Conservation (phyloP, 2,329 filamentous ascomycete species). For the Fusarium luffae region DNA sequence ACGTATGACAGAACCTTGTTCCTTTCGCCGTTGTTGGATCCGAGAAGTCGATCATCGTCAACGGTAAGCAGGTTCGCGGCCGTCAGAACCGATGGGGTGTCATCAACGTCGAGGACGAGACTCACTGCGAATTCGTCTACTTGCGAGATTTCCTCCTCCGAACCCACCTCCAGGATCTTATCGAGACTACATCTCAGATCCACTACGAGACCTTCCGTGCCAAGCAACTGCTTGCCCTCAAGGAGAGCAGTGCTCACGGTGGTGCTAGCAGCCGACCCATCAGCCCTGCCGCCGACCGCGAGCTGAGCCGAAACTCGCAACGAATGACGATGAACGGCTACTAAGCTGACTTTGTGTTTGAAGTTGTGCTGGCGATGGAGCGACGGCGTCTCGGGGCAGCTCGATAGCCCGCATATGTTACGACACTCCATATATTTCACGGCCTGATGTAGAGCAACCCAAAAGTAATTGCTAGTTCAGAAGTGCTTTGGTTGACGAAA, state of each 20-base stretch:
- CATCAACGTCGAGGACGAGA: conserved; percentile 99
- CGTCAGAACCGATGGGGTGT: conserved; percentile 99
- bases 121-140: conserved; percentile 99
- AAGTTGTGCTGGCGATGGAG: conserved; percentile 48
- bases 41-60: conserved; percentile 97
- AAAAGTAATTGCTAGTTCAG: conserved; percentile 42
- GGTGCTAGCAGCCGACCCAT: conserved; percentile 86
- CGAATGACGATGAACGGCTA: conserved; percentile 99
- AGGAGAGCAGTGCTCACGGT: conserved; percentile 93
- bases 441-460: conserved; percentile 47
- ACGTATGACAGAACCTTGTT: conserved; percentile 77
- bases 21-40: conserved; percentile 98
- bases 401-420: conserved; percentile 46
- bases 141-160: conserved; percentile 98
- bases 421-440: conserved; percentile 48
- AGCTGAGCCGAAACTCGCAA: conserved; percentile 96
- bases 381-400: conserved; percentile 51
- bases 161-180: conserved; percentile 97
- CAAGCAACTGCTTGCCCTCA: conserved; percentile 96
- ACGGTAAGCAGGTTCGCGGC: conserved; percentile 95
- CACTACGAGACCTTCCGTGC: conserved; percentile 99
- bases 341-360: conserved; percentile 62
- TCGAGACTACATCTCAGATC: conserved; percentile 99
- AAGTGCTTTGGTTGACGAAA: conserved; percentile 31
- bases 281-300: conserved; percentile 92